Evolutionary conservation across 441 rosid species (phyloP).

Genomic region (Geranium incanum): DNA sequence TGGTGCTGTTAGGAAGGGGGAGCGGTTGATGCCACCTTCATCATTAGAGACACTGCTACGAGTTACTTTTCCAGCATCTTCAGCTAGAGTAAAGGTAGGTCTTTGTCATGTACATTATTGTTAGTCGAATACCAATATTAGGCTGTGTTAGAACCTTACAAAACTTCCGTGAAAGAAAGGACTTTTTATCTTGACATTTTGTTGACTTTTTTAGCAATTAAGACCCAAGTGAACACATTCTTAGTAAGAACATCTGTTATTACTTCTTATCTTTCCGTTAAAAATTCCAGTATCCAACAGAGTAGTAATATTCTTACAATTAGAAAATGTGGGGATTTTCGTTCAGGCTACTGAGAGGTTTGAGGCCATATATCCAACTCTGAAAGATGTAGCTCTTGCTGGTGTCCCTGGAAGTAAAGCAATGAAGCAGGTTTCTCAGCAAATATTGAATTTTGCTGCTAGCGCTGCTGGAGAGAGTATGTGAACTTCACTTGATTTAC

Average conservation of each 20-base stretch:
- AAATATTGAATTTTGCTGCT: slow-evolving; percentile 48
- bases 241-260: not conserved
- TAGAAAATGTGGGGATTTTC: not conserved
- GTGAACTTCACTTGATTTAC: not conserved
- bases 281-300: not conserved
- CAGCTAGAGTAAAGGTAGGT: slow-evolving; percentile 66
- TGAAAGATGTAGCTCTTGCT: slow-evolving; percentile 76
- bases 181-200: too few species aligned
- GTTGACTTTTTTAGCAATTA: too few species aligned
- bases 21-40: slow-evolving; percentile 74
- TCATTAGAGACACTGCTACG: slow-evolving; percentile 57
- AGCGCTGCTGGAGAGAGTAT: slow-evolving; percentile 74
- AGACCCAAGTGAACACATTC: too few species aligned
- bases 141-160: not conserved
- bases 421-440: slow-evolving; percentile 68
- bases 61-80: slow-evolving; percentile 63
- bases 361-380: slow-evolving; percentile 58
- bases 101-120: not conserved
- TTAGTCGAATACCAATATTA: not conserved
- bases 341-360: slow-evolving; percentile 86
- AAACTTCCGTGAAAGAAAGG: not conserved
- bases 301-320: not conserved
- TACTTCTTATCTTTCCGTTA: not conserved
- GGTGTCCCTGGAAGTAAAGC: slow-evolving; percentile 78
- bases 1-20: slow-evolving; percentile 83